These are phyloP conservation scores for Micromonas commoda DNA, from an alignment of 139 green algal species.

Conservation along the genomic window DNA sequence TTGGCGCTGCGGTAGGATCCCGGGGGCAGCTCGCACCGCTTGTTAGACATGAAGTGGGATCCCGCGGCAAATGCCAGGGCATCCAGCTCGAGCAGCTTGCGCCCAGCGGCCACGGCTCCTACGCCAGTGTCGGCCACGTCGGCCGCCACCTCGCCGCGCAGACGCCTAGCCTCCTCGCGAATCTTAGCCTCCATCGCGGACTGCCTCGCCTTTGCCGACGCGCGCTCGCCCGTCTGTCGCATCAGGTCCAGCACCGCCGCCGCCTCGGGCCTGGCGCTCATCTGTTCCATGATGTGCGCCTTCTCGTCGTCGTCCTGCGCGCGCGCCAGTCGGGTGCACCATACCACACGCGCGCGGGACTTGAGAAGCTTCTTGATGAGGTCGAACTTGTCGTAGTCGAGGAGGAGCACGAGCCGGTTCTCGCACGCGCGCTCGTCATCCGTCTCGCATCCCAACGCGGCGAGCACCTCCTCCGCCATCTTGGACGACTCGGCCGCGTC, in stretches of 20 bases:
- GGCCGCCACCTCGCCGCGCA: conserved; percentile 44
- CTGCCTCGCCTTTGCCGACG: conserved; percentile 51
- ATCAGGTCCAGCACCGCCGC: conserved; percentile 73
- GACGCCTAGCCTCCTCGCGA: conserved; percentile 77
- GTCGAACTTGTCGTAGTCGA: conserved; percentile 94
- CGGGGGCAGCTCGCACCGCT: conserved; percentile 67
- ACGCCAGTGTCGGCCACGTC: not conserved
- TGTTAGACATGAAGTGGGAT: conserved; percentile 84
- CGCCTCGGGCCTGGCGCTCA: conserved; percentile 45
- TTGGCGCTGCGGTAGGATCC: conserved; percentile 65
- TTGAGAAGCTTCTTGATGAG: conserved; percentile 91
- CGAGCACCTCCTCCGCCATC: conserved; percentile 1
- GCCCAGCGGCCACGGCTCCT: conserved; percentile 33
- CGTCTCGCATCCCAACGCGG: not conserved
- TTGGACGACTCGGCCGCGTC: conserved; percentile 66
- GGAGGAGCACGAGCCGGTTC: conserved; percentile 75
- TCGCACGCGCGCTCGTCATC: conserved; percentile 64
- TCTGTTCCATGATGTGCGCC: conserved; percentile 63
- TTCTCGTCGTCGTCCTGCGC: conserved; percentile 69
- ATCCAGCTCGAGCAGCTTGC: conserved; percentile 81
- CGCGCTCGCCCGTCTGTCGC: conserved; percentile 55
- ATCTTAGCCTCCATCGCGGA: conserved; percentile 74
- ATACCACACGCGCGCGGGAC: conserved; percentile 85
- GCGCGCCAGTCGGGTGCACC: conserved; percentile 84
- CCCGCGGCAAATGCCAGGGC: conserved; percentile 60